These are phyloP conservation scores for Calonectria naviculata DNA, from an alignment of 2,329 filamentous ascomycete species.

Conservation along the genomic window DNA sequence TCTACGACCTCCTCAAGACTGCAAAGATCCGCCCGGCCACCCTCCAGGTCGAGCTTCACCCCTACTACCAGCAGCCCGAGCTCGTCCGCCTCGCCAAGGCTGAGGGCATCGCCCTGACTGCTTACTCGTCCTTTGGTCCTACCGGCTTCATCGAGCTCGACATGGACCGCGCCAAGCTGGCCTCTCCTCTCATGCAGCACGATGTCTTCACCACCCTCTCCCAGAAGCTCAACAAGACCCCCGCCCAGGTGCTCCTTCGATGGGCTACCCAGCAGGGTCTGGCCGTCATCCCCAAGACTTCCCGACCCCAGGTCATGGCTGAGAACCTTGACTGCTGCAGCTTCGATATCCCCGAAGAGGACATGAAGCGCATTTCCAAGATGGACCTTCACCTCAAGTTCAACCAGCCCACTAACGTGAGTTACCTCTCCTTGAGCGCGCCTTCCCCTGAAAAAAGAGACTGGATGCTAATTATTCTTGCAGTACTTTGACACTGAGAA, in stretches of 20 bases:
- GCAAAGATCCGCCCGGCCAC: constrained; percentile 79
- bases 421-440: constrained; percentile 41
- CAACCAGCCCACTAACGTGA: constrained; percentile 79
- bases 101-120: constrained; percentile 80
- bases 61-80: constrained; percentile 82
- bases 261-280: constrained; percentile 88
- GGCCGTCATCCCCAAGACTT: constrained; percentile 86
- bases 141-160: constrained; percentile 82
- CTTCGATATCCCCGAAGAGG: constrained; percentile 74
- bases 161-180: constrained; percentile 67
- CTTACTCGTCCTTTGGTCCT: constrained; percentile 87
- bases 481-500: constrained; percentile 67
- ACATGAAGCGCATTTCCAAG: constrained; percentile 73
- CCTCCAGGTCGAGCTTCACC: constrained; percentile 92
- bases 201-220: constrained; percentile 73
- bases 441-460: background rate
- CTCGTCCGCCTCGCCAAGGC: constrained; percentile 76
- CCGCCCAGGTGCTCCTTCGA: constrained; percentile 84
- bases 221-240: constrained; percentile 75
- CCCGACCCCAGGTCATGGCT: constrained; percentile 60
- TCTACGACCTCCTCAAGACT: constrained; percentile 85
- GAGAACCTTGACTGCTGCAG: constrained; percentile 75
- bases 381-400: constrained; percentile 77
- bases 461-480: constrained; percentile 22
- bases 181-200: constrained; percentile 78